Base-by-base conservation (phyloP, 306 rosid genomes). In the Trifolium dubium region DNA sequence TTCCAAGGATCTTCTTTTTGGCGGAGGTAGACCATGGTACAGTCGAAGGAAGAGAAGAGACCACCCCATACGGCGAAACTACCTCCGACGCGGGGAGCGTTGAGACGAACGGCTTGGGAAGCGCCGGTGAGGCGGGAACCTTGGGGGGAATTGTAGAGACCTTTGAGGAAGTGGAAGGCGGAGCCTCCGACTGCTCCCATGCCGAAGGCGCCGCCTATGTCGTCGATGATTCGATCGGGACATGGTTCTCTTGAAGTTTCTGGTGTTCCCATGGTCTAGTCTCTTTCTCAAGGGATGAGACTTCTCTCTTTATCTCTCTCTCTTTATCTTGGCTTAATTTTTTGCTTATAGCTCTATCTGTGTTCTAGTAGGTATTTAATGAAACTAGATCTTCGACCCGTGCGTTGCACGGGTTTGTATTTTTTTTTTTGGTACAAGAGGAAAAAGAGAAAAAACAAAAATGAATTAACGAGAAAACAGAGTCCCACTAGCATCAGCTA, bases 1-100 rank as follows among this genome's bases (percentile, higher is more conserved):
- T 93, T 93, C 97, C 96, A 93, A 0, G 98, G 98, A 29, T 93
- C 98, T 77, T 93, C 98, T 81, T 91, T 93, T 75, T 89, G 96
- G 41, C 98, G 92, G 6, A 89, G 65, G 65, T 91, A 89, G 40
- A 93, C 97, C 91, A 93, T 82, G 63, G 92, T 54, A 68, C 96
- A 91, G 79, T 93, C 98, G 76, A 89, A 89, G 51, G 93, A 77
- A 37, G 98, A 93, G 86, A 91, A 93, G 8, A 93, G 76, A 13
- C 96, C 97, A 0, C 98, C 97, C 98, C 98, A 93, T 1, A 93
- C 90, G 70, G 97, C 92, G 77, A 93, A 93, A 75, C 93, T 84
- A 0, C 98, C 96, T 0, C 97, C 98, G 37, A 91, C 88, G 2
- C 98, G 89, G 0, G 96, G 96, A 2, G 93, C 96, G 84, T 89